Evolutionary conservation across 768 basidiomycete species (phyloP).

Genomic region (Ramaria rubella): DNA sequence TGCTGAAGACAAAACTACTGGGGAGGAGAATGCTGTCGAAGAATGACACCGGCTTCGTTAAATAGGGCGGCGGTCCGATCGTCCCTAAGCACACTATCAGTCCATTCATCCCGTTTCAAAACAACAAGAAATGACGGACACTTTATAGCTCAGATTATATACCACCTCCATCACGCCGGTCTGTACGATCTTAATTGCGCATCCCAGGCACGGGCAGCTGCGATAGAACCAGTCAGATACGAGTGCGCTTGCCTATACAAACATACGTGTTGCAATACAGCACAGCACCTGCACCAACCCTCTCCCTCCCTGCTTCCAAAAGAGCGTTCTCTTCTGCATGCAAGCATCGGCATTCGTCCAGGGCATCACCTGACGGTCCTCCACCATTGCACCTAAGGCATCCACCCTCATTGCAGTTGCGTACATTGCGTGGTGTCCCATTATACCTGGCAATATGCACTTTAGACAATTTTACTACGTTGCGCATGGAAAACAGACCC

Average conservation of each 20-base stretch:
- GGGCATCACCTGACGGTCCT: slow-evolving; percentile 35
- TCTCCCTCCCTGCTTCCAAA: slow-evolving; percentile 86
- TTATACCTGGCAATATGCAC: slow-evolving; percentile 62
- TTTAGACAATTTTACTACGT: background rate
- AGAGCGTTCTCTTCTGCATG: slow-evolving; percentile 99
- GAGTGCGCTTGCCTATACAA: background rate
- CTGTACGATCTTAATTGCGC: slow-evolving; percentile 96
- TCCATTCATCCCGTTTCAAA: background rate
- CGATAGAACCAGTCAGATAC: background rate
- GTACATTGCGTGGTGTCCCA: slow-evolving; percentile 86
- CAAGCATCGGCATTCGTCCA: slow-evolving; percentile 83
- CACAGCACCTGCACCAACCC: slow-evolving; percentile 76
- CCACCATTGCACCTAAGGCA: slow-evolving; percentile 75
- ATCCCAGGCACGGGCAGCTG: slow-evolving; percentile 97
- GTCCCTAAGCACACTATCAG: slow-evolving; percentile 44
- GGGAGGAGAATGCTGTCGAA: slow-evolving; percentile 59
- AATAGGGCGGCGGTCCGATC: slow-evolving; percentile 76
- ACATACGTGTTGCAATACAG: slow-evolving; percentile 94
- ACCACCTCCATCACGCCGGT: slow-evolving; percentile 88
- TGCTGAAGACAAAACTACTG: background rate
- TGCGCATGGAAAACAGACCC: slow-evolving; percentile 16
- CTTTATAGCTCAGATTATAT: slow-evolving; percentile 92
- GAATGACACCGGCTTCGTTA: slow-evolving; percentile 71
- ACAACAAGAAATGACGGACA: slow-evolving; percentile 45
- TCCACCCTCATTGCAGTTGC: slow-evolving; percentile 89